A percentile compares a stretch with the other conserved stretches of the same genome.
These are phyloP conservation scores for Quambalaria eucalypti DNA, from an alignment of 1,284 basidiomycete species.

Conservation along the genomic window DNA sequence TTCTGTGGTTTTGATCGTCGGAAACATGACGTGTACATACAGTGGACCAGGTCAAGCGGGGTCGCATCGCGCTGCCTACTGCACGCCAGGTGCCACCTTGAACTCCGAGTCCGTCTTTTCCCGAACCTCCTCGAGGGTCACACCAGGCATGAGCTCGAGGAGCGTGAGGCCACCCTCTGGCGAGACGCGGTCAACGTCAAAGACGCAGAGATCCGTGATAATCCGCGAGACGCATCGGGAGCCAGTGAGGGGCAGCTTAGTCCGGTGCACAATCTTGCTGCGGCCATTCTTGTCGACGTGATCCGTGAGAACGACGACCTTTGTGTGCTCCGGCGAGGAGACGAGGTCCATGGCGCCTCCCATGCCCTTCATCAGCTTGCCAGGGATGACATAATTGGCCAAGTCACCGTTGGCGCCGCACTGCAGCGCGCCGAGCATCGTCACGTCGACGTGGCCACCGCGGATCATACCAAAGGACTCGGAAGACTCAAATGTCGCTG, in stretches of 20 bases:
- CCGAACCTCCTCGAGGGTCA: constrained; percentile 64
- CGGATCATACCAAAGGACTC: constrained; percentile 95
- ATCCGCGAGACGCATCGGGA: constrained; percentile 75
- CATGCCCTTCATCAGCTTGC: constrained; percentile 69
- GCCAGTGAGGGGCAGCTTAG: constrained; percentile 77
- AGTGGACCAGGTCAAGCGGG: too few species aligned
- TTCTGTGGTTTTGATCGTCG: too few species aligned
- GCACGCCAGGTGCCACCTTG: constrained; percentile 47
- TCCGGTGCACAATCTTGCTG: constrained; percentile 75
- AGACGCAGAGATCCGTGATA: constrained; percentile 80
- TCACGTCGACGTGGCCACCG: constrained; percentile 83
- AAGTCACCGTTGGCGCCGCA: constrained; percentile 88
- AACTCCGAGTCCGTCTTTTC: constrained; percentile 76
- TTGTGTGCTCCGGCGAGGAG: constrained; percentile 23
- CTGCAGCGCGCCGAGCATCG: constrained; percentile 86
- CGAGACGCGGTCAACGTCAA: constrained; percentile 66
- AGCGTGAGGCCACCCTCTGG: constrained; percentile 61
- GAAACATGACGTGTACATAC: too few species aligned
- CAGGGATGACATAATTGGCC: constrained; percentile 96
- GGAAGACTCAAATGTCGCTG: constrained; percentile 79
- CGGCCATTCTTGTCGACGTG: constrained; percentile 80
- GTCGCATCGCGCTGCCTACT: too few species aligned
- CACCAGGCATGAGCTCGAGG: constrained; percentile 56
- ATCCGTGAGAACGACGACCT: constrained; percentile 70
- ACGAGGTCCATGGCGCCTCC: constrained; percentile 82